Evolutionary conservation across 2,329 filamentous ascomycete genomes (phyloP).

Genomic region (Colletotrichum sp.): DNA sequence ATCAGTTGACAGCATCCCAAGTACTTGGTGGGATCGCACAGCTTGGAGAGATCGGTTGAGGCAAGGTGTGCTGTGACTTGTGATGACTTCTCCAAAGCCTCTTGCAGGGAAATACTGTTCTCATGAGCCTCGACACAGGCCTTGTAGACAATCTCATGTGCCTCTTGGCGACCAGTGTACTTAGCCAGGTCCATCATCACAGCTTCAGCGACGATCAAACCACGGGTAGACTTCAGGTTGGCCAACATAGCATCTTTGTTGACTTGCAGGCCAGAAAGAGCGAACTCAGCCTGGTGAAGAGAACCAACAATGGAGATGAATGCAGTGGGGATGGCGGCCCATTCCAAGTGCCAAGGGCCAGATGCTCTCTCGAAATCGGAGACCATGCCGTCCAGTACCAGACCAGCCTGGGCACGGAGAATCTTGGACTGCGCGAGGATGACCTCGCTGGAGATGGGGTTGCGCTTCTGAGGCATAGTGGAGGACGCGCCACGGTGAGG

Average conservation of each 20-base stretch:
- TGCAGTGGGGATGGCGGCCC: constrained; percentile 58
- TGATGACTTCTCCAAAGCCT: constrained; percentile 42
- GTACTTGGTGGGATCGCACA: constrained; percentile 21
- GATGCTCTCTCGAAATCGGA: constrained; percentile 62
- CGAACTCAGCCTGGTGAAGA: constrained; percentile 59
- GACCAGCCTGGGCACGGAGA: constrained; percentile 53
- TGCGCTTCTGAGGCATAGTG: constrained; percentile 65
- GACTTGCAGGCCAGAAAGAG: constrained; percentile 55
- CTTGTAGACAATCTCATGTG: constrained; percentile 62
- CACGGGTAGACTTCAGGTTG: constrained; percentile 56
- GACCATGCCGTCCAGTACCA: constrained; percentile 62
- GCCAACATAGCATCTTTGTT: constrained; percentile 52
- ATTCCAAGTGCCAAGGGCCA: constrained; percentile 65
- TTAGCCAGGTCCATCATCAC: constrained; percentile 67
- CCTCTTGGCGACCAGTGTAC: constrained; percentile 54
- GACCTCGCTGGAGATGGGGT: constrained; percentile 62
- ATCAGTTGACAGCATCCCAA: constrained; percentile 22
- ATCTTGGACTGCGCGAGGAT: constrained; percentile 60
- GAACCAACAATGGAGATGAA: constrained; percentile 59
- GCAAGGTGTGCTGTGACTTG: constrained; percentile 46
- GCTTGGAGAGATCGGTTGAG: constrained; percentile 25
- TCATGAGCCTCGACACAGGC: constrained; percentile 57
- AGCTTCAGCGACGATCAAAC: constrained; percentile 61
- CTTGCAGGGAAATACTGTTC: constrained; percentile 43
- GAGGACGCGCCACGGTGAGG: constrained; percentile 58